Evolutionary conservation across 2,329 filamentous ascomycete genomes (phyloP), one percentile per base, ranked within the genome.

Genomic region (Clonostachys sp.): DNA sequence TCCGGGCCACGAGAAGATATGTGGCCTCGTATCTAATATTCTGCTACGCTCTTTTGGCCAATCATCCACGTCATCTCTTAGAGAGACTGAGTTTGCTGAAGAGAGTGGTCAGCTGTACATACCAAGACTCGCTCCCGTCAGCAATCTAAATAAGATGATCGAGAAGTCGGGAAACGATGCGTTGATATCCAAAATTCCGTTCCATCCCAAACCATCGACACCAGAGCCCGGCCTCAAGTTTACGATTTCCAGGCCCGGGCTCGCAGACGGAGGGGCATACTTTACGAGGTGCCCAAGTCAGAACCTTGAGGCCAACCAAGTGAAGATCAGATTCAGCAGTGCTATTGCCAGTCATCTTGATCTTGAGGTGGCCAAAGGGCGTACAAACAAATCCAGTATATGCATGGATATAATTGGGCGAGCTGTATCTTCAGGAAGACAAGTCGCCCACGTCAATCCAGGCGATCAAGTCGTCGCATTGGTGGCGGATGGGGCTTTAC

Each of bases 51-150:
- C 53, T 4, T 64, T 67, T 34, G 12, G 36, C 46, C 12, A 50
- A 42, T 9, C 35, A 36, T 12, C 49, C 0, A 20, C 42, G 5
- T 46, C 54, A 4, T 51, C 43, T 10, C 56, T 56, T 16, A 53
- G 48, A 6, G 74, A 77, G 42, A 60, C 63, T 2, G 76, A 80
- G 49, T 79, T 70, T 50, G 65, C 65, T 2, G 67, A 71, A 46
- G 55, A 63, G 5, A 50, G 57, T 2, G 65, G 65, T 4, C 56
- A 56, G 24, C 46, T 77, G 4, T 70, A 61, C 48, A 65, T 78
- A 5, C 74, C 77, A 6, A 68, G 77, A 5, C 60, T 80, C 3
- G 55, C 61, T 41, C 67, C 71, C 0, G 50, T 77, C 2, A 35
- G 49, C 3, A 34, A 51, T 1, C 53, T 80, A 30, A 80, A 79